phyloP scores from a whole-genome alignment of 2,329 filamentous ascomycete species.

The Sclerotinia spermophila region DNA sequence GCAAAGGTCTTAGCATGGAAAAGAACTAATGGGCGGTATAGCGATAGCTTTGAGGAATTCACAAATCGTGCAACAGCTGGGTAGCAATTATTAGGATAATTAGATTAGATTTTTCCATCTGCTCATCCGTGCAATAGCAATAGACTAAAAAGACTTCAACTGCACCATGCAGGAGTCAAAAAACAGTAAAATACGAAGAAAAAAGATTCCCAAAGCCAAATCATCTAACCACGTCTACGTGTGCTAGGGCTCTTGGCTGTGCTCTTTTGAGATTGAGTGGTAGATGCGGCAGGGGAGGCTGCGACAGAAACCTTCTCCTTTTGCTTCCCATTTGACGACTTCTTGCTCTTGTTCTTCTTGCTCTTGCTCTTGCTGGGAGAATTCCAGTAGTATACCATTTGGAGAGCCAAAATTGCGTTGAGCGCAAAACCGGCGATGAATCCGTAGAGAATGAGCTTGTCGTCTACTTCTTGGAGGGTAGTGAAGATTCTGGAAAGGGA shows the following conservation, averaged over 20 bases:
- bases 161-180: conserved; percentile 28
- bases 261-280: conserved; percentile 19
- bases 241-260: conserved; percentile 34
- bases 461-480: conserved; percentile 93
- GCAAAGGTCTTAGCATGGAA: not conserved
- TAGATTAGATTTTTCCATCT: not conserved
- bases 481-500: conserved; percentile 96
- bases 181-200: conserved; percentile 8
- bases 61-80: not conserved
- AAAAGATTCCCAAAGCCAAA: not conserved
- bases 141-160: conserved; percentile 26
- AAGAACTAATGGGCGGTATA: too few relatives aligned
- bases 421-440: conserved; percentile 90
- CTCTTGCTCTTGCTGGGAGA: conserved; percentile 39
- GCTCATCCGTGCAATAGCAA: not conserved
- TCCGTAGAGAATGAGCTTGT: conserved; percentile 92
- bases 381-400: conserved; percentile 99
- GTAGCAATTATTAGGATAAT: not conserved
- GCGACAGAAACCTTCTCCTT: conserved; percentile 34
- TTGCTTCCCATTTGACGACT: conserved; percentile 41
- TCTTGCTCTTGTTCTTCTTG: conserved; percentile 20
- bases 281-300: conserved; percentile 20
- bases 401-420: conserved; percentile 78
- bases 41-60: not conserved
- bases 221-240: conserved; percentile 33